Evolutionary conservation across 2,329 filamentous ascomycete species (phyloP).

Genomic region (Gnomoniopsis sp.): DNA sequence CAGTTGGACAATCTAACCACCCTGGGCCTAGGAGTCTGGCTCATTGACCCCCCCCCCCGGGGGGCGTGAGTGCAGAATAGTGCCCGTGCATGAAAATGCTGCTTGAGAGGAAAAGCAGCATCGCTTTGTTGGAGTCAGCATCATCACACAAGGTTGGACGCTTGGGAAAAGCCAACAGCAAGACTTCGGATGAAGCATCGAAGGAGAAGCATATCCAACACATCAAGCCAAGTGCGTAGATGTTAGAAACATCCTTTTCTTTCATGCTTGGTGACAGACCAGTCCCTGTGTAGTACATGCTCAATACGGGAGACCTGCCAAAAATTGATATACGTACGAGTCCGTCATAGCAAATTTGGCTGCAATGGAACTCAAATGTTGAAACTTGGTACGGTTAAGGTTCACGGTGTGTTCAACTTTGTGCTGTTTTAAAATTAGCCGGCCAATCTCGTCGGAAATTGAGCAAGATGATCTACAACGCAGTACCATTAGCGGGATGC

Average conservation of each 20-base stretch:
- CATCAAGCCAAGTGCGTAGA: background rate
- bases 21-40: too few relatives aligned
- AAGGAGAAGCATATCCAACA: background rate
- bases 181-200: conserved; percentile 12
- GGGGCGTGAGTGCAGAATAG: background rate
- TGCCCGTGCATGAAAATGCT: background rate
- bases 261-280: background rate
- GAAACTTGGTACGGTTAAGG: background rate
- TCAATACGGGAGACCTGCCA: too few relatives aligned
- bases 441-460: background rate
- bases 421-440: background rate
- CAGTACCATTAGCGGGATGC: background rate
- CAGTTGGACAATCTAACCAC: too few relatives aligned
- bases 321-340: too few relatives aligned
- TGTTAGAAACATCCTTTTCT: background rate
- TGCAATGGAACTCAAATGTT: background rate
- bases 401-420: background rate
- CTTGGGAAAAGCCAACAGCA: background rate
- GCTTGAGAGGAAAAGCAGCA: background rate
- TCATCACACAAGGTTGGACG: too few relatives aligned
- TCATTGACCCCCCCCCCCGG: too few relatives aligned
- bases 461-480: background rate
- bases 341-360: too few relatives aligned
- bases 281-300: too few relatives aligned
- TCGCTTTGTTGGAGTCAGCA: too few relatives aligned